Evolutionary conservation across 2,329 filamentous ascomycete species (phyloP), one percentile per base, ranked within the genome.

Genomic region (Aspergillus sp.): DNA sequence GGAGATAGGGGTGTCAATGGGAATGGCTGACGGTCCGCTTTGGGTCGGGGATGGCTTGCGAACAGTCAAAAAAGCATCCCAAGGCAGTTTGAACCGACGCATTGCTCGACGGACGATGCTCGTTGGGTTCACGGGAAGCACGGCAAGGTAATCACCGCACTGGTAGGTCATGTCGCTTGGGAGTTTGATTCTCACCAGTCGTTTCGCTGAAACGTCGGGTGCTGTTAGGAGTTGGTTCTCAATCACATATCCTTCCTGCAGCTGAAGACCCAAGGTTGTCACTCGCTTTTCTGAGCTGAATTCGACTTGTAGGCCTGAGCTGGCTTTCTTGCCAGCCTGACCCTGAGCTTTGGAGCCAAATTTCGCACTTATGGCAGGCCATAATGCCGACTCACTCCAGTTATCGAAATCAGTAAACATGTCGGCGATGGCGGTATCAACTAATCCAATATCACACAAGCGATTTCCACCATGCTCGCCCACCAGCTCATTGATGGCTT

Each of bases 71-170:
- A 85, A 82, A 2, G 87, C 84, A 71, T 93, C 90, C 85, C 87
- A 89, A 0, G 88, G 83, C 0, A 94, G 76, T 1, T 83, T 78
- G 71, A 92, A 93, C 58, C 76, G 68, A 21, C 83, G 79, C 76
- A 92, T 85, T 0, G 85, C 89, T 8, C 89, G 82, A 4, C 82
- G 80, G 2, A 93, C 84, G 9, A 80, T 86, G 30, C 82, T 76
- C 49, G 81, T 81, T 1, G 87, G 86, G 71, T 94, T 94, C 30
- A 91, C 76, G 0, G 91, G 91, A 1, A 92, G 79, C 2, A 92
- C 80, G 0, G 89, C 88, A 0, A 94, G 82, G 71, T 95, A 94
- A 70, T 94, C 91, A 13, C 91, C 91, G 2, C 88, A 84, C 41
- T 84, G 82, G 75, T 93, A 94, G 0, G 81, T 82, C 80, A 86